These are phyloP conservation scores for Serpula lacrymans DNA, from an alignment of 768 basidiomycete genomes.

Conservation along the genomic window DNA sequence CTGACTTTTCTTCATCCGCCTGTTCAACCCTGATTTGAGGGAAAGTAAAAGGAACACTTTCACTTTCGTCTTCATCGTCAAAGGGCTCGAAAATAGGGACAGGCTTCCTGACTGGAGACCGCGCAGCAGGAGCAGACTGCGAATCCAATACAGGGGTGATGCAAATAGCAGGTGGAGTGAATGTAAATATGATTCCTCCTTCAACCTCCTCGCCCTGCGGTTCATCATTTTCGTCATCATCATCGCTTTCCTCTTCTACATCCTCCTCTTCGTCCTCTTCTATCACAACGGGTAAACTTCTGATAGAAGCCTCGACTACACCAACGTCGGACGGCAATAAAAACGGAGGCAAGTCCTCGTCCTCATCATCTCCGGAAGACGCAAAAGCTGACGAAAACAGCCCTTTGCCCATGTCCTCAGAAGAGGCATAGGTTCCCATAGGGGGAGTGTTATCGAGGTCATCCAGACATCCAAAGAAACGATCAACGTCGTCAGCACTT, in stretches of 20 bases:
- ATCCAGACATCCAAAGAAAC: constrained; percentile 71
- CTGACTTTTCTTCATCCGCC: constrained; percentile 4
- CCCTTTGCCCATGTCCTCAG: constrained; percentile 52
- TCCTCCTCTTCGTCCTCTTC: constrained; percentile 45
- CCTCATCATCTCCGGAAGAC: constrained; percentile 41
- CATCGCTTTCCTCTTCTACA: constrained; percentile 16
- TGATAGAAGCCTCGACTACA: constrained; percentile 30
- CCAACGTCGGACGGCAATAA: constrained; percentile 46
- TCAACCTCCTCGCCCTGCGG: constrained; percentile 57
- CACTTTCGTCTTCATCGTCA: constrained; percentile 23
- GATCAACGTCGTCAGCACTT: constrained; percentile 54
- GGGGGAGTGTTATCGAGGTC: constrained; percentile 49
- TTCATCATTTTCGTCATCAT: constrained; percentile 42
- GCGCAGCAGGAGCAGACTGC: constrained; percentile 6
- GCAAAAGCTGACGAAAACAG: constrained; percentile 54
- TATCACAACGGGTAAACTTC: constrained; percentile 35
- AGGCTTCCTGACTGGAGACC: constrained; percentile 4
- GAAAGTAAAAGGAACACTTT: constrained; percentile 18
- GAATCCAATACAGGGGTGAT: constrained; percentile 16
- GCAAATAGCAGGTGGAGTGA: constrained; percentile 35
- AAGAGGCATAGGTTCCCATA: constrained; percentile 40
- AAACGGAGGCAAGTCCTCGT: constrained; percentile 49
- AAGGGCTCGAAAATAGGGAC: constrained; percentile 5
- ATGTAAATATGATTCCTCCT: constrained; percentile 72
- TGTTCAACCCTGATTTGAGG: constrained; percentile 13